Percentiles rank a stretch among this genome's conserved stretches.
Evolutionary conservation across 495 filamentous ascomycete species (phyloP).

Genomic region (Annulohypoxylon moriforme): DNA sequence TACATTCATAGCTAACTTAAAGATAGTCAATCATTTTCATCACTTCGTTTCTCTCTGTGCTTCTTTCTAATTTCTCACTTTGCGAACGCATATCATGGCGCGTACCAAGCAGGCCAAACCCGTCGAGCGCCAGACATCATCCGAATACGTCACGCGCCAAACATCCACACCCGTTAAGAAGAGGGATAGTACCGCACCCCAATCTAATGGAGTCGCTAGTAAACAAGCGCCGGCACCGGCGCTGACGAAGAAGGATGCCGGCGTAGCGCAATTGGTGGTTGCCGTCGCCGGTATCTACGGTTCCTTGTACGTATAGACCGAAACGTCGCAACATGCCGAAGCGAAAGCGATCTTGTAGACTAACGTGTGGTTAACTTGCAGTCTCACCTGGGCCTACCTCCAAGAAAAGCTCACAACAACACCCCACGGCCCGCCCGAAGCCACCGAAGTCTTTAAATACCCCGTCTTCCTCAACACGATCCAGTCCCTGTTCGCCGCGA

Average conservation of each 20-base stretch:
- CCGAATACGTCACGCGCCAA: constrained; percentile 64
- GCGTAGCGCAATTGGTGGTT: constrained; percentile 77
- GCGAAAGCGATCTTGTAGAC: background rate
- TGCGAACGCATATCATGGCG: constrained; percentile 64
- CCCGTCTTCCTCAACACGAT: constrained; percentile 95
- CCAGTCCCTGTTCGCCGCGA: constrained; percentile 88
- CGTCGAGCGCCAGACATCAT: constrained; percentile 72
- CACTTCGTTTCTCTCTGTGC: background rate
- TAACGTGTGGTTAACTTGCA: constrained; percentile 53
- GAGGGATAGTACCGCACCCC: constrained; percentile 27
- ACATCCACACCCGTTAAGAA: constrained; percentile 51
- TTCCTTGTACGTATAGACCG: constrained; percentile 77
- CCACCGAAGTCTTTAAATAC: constrained; percentile 83
- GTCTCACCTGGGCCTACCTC: constrained; percentile 93
- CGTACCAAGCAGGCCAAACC: constrained; percentile 76
- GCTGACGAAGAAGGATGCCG: constrained; percentile 57
- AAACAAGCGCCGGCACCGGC: constrained; percentile 42
- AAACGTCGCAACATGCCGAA: background rate
- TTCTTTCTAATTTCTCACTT: background rate
- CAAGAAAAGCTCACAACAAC: constrained; percentile 98
- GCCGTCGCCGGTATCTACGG: constrained; percentile 95
- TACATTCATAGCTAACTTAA: constrained; percentile 1
- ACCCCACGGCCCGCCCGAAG: constrained; percentile 71
- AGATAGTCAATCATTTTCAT: constrained; percentile 11
- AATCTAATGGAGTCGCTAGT: constrained; percentile 55